These are phyloP conservation scores for Citrullus mucosospermus DNA, from an alignment of 306 rosid genomes.

Conservation along the genomic window DNA sequence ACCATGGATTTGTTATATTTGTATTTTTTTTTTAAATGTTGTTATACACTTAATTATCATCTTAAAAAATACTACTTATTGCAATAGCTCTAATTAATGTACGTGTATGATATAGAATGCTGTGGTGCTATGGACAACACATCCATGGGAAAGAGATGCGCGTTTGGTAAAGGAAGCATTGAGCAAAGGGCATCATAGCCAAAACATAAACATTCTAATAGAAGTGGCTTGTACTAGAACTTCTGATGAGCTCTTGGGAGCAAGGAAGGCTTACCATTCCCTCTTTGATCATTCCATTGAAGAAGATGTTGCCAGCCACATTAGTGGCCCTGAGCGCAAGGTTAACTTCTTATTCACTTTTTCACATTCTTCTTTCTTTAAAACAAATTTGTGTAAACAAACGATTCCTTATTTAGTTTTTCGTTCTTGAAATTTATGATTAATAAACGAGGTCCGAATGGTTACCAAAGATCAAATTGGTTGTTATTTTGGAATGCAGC, in stretches of 20 bases:
- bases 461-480: no score
- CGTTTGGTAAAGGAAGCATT: slow-evolving; percentile 62
- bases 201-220: slow-evolving; percentile 37
- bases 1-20: no score
- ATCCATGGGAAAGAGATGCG: slow-evolving; percentile 98
- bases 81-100: no score
- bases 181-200: slow-evolving; percentile 36
- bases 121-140: slow-evolving; percentile 75
- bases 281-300: slow-evolving; percentile 89
- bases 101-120: slow-evolving; percentile 32
- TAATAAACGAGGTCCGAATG: no score
- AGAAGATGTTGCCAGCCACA: slow-evolving; percentile 65
- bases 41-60: no score
- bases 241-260: slow-evolving; percentile 70
- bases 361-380: no score
- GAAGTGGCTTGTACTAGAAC: slow-evolving; percentile 86
- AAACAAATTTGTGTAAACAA: no score
- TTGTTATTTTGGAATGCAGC: slow-evolving; percentile 23
- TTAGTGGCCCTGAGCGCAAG: slow-evolving; percentile 50
- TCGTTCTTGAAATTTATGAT: no score
- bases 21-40: no score
- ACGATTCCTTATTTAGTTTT: no score
- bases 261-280: slow-evolving; percentile 85
- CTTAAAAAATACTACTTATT: no score
- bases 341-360: slow-evolving; percentile 10